Conservation (phyloP, 1,139 yeast genomes). For the Casaregolazyma suthepensis region DNA sequence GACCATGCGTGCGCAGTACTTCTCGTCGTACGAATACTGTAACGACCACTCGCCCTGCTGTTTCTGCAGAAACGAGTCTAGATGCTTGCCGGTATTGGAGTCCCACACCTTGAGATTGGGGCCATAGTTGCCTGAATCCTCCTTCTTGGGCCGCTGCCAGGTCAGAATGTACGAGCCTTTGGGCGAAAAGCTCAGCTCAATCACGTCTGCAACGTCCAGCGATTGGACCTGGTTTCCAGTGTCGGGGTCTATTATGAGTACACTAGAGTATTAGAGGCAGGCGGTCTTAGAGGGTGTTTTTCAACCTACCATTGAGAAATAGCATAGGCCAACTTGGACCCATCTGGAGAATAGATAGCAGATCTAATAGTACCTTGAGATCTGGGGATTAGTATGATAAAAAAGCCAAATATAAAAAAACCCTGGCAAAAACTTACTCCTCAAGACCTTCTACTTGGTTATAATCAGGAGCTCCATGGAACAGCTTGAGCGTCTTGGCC, state of each 20-base stretch:
- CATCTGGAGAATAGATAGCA: conserved; percentile 43
- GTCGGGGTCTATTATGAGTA: conserved; percentile 55
- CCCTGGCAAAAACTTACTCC: conserved; percentile 14
- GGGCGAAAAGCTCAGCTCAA: conserved; percentile 83
- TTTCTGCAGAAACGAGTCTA: conserved; percentile 68
- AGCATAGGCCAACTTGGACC: conserved; percentile 44
- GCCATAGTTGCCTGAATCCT: conserved; percentile 55
- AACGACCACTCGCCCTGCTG: conserved; percentile 90
- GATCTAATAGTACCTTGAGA: conserved; percentile 27
- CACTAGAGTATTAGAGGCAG: conserved; percentile 26
- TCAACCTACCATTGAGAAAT: conserved; percentile 28
- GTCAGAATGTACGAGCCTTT: conserved; percentile 77
- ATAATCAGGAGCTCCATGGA: conserved; percentile 46
- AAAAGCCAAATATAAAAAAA: not conserved
- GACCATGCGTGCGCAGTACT: conserved; percentile 57
- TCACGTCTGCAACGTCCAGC: conserved; percentile 54
- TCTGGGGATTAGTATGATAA: not conserved
- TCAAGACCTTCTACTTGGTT: conserved; percentile 24
- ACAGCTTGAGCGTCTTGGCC: conserved; percentile 55
- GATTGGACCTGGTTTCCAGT: conserved; percentile 40
- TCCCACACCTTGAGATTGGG: conserved; percentile 77
- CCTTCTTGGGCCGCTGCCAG: conserved; percentile 82
- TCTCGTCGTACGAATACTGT: conserved; percentile 78
- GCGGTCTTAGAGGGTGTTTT: not conserved
- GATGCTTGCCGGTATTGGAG: conserved; percentile 40